These are phyloP conservation scores for Gossypium ekmanianum DNA, from an alignment of 345 rosid species.

Conservation along the genomic window DNA sequence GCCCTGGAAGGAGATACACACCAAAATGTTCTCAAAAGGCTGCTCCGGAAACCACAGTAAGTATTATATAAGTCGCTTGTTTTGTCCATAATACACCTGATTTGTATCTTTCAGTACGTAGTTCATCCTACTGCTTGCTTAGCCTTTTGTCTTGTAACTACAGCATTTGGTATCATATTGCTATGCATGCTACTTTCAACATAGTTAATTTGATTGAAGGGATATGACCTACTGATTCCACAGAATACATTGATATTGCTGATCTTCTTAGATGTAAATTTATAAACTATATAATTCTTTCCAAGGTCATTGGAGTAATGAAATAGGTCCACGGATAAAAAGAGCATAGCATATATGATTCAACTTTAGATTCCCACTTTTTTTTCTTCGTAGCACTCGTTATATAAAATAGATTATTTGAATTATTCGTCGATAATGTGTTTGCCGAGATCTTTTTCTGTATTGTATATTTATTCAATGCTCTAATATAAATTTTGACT, in stretches of 20 bases:
- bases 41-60: conserved; percentile 72
- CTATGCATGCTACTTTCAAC: not conserved
- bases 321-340: not conserved
- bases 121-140: not conserved
- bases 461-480: not conserved
- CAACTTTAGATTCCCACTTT: not conserved
- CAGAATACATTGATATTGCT: not conserved
- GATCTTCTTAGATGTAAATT: not conserved
- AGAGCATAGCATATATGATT: not conserved
- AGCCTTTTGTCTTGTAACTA: not conserved
- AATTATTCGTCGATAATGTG: not conserved
- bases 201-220: not conserved
- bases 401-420: not conserved
- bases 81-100: not conserved
- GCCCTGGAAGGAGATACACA: conserved; percentile 65
- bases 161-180: not conserved
- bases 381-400: not conserved
- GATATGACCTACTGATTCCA: not conserved
- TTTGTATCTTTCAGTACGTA: not conserved
- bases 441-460: not conserved
- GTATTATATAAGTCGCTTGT: conserved; percentile 24
- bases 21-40: conserved; percentile 55
- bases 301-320: not conserved
- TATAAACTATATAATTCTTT: not conserved
- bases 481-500: conserved; percentile 6